Percentiles rank a stretch among this genome's conserved stretches.
phyloP scores from a whole-genome alignment of 2,329 filamentous ascomycete species.

The Dryadomyces quercus-mongolicae region DNA sequence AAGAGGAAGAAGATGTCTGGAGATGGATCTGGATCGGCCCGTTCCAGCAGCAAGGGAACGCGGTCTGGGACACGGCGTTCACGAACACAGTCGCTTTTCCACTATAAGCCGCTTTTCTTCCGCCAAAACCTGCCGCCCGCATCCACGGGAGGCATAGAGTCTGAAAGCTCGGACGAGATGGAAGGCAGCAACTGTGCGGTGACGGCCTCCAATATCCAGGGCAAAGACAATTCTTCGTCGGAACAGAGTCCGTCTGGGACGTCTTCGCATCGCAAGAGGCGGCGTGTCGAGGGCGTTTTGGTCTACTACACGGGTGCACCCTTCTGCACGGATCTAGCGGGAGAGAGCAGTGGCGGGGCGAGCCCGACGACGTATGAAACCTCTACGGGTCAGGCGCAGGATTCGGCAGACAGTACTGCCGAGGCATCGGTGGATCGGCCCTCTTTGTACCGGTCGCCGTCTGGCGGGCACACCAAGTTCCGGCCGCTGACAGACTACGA shows the following conservation, averaged over 20 bases:
- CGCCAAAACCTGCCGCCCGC: constrained; percentile 35
- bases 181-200: constrained; percentile 34
- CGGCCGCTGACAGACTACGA: constrained; percentile 34
- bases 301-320: constrained; percentile 73
- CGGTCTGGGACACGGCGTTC: constrained; percentile 27
- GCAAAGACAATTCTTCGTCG: constrained; percentile 36
- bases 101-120: constrained; percentile 53
- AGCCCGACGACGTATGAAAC: constrained; percentile 36
- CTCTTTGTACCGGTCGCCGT: constrained; percentile 28
- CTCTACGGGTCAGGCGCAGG: constrained; percentile 27
- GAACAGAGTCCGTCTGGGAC: constrained; percentile 34
- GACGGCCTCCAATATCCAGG: neutral
- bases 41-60: constrained; percentile 23
- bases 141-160: constrained; percentile 29
- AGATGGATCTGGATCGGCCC: constrained; percentile 21
- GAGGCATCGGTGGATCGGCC: constrained; percentile 5
- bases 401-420: constrained; percentile 12
- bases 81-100: constrained; percentile 36
- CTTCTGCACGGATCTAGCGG: constrained; percentile 71
- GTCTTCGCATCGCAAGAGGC: constrained; percentile 36
- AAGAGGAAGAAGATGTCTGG: constrained; percentile 34
- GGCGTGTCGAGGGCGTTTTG: constrained; percentile 57
- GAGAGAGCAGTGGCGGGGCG: constrained; percentile 37
- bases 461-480: constrained; percentile 36
- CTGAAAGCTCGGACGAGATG: constrained; percentile 28